These are phyloP conservation scores for Coriaria nepalensis DNA, from an alignment of 306 rosid species.

Conservation along the genomic window DNA sequence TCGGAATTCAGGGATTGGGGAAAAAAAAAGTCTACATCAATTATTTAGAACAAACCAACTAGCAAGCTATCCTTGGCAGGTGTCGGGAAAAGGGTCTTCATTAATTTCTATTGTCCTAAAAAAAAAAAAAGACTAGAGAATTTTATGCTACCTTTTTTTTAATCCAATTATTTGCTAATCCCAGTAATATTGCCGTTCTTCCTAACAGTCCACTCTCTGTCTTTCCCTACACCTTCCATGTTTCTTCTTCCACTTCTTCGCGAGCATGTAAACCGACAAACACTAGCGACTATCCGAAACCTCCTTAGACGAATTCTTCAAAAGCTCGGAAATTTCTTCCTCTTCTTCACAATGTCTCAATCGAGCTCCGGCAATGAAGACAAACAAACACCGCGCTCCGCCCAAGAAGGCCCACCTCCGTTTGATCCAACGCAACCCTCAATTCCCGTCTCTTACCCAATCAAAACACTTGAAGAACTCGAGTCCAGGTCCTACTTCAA, in stretches of 20 bases:
- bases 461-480: constrained; percentile 65
- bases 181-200: background rate
- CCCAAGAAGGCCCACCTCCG: constrained; percentile 17
- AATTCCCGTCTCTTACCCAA: constrained; percentile 66
- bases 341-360: constrained; percentile 23
- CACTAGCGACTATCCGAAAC: constrained; percentile 13
- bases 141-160: too few species aligned
- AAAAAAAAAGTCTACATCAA: too few species aligned
- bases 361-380: too few species aligned
- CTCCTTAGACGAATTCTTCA: constrained; percentile 8
- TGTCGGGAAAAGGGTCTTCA: too few species aligned
- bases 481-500: constrained; percentile 56
- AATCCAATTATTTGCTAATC: too few species aligned
- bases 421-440: constrained; percentile 61
- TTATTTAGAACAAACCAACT: too few species aligned
- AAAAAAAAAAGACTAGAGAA: too few species aligned
- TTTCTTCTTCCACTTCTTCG: constrained; percentile 23
- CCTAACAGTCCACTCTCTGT: too few species aligned
- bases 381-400: constrained; percentile 10
- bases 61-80: too few species aligned
- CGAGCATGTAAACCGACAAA: constrained; percentile 16
- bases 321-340: constrained; percentile 6
- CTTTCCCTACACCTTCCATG: background rate
- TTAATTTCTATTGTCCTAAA: too few species aligned
- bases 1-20: too few species aligned